phyloP scores from a whole-genome alignment of 1,139 yeast species.

The Diutina rugosa region DNA sequence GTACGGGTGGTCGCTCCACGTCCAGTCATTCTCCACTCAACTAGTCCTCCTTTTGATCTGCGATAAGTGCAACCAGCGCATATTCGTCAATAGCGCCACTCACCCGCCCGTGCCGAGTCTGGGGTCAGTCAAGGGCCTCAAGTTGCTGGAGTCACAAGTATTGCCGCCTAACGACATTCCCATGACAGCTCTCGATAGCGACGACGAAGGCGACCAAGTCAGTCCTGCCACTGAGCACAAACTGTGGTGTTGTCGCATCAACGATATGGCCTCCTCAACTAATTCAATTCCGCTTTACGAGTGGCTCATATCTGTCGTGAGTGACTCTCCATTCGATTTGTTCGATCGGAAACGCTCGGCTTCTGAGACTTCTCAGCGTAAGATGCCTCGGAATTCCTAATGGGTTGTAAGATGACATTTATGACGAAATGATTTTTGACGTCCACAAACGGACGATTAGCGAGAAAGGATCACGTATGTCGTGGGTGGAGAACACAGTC shows the following conservation, averaged over 20 bases:
- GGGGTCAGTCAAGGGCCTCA: background rate
- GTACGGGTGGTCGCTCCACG: background rate
- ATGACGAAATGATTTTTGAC: no score
- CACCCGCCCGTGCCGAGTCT: background rate
- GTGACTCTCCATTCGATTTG: background rate
- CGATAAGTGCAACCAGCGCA: background rate
- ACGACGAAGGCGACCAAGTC: background rate
- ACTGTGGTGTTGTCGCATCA: constrained; percentile 1
- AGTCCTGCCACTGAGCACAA: background rate
- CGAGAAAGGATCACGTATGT: no score
- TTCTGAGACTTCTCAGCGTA: background rate
- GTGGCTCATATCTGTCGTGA: background rate
- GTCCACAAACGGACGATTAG: no score
- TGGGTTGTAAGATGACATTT: no score
- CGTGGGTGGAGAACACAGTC: no score
- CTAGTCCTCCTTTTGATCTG: background rate
- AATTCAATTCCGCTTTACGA: background rate
- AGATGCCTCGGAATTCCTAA: no score
- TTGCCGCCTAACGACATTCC: background rate
- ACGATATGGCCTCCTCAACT: background rate
- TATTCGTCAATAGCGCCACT: background rate
- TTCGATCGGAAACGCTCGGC: background rate
- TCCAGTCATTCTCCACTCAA: background rate
- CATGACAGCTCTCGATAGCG: background rate
- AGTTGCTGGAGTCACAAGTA: background rate